A percentile compares a stretch with the other conserved stretches of the same genome.
phyloP scores from a whole-genome alignment of 495 filamentous ascomycete genomes.

The Penicillium soppii region DNA sequence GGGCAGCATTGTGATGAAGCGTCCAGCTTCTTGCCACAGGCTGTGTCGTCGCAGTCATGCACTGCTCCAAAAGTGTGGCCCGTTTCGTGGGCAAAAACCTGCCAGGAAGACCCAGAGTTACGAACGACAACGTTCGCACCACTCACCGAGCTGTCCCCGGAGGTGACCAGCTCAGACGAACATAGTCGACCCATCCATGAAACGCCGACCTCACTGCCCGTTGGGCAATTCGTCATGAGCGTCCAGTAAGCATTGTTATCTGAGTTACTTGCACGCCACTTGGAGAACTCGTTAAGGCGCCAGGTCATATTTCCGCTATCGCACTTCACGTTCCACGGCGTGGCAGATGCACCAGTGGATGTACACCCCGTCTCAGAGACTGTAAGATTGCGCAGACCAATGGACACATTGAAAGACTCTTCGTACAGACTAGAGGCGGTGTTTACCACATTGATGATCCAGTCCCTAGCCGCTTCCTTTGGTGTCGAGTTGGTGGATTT shows the following conservation, averaged over 20 bases:
- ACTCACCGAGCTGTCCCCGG: conserved; percentile 63
- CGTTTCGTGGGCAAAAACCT: conserved; percentile 93
- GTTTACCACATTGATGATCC: conserved; percentile 84
- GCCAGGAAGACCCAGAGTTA: conserved; percentile 79
- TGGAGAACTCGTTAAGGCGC: conserved; percentile 83
- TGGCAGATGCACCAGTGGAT: conserved; percentile 55
- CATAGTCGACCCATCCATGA: conserved; percentile 94
- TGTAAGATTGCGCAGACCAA: conserved; percentile 83
- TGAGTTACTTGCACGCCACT: conserved; percentile 71
- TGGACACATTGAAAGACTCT: conserved; percentile 86
- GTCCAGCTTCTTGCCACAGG: conserved; percentile 63
- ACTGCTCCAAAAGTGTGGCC: conserved; percentile 96
- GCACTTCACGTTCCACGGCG: conserved; percentile 83
- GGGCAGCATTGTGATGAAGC: conserved; percentile 84
- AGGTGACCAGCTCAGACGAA: conserved; percentile 52
- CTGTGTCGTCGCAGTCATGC: conserved; percentile 75
- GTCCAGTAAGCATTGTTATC: conserved; percentile 95
- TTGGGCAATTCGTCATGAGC: conserved; percentile 80
- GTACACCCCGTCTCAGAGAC: conserved; percentile 71
- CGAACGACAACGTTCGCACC: conserved; percentile 89
- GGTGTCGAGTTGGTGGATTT: conserved; percentile 34
- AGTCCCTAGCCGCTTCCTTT: conserved; percentile 57
- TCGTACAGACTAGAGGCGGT: conserved; percentile 85
- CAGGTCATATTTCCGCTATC: conserved; percentile 62
- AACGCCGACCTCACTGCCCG: conserved; percentile 82